Evolutionary conservation across 2,329 filamentous ascomycete species (phyloP).

Genomic region (Gliomastix tumulicola): DNA sequence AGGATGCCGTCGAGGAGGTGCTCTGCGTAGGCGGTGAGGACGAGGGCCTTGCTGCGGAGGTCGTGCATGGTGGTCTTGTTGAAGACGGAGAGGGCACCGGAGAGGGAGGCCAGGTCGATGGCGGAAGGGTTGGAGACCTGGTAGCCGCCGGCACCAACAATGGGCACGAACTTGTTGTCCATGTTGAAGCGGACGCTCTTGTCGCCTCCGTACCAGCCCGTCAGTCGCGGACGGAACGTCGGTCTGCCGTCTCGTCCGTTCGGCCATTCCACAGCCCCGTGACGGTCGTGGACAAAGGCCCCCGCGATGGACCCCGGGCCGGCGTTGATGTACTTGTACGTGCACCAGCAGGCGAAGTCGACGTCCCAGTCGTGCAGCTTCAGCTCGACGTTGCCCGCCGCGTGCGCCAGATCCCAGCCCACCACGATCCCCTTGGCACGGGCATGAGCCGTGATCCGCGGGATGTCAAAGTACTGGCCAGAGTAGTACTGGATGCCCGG

Average conservation of each 20-base stretch:
- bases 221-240: slow-evolving; percentile 57
- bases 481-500: slow-evolving; percentile 91
- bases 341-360: slow-evolving; percentile 90
- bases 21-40: slow-evolving; percentile 72
- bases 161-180: slow-evolving; percentile 73
- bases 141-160: slow-evolving; percentile 71
- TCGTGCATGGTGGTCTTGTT: slow-evolving; percentile 61
- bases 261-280: slow-evolving; percentile 47
- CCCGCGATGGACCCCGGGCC: slow-evolving; percentile 78
- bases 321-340: slow-evolving; percentile 89
- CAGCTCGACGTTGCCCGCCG: slow-evolving; percentile 75
- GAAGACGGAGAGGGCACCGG: slow-evolving; percentile 69
- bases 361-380: slow-evolving; percentile 81
- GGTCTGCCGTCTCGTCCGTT: slow-evolving; percentile 24
- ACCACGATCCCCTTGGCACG: slow-evolving; percentile 63
- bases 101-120: slow-evolving; percentile 69
- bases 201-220: slow-evolving; percentile 84
- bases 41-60: slow-evolving; percentile 63
- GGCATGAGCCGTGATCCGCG: slow-evolving; percentile 70
- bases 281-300: slow-evolving; percentile 70
- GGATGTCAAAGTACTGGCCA: slow-evolving; percentile 81
- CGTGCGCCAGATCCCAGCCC: slow-evolving; percentile 86
- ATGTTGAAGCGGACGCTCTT: slow-evolving; percentile 73
- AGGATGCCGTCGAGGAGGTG: slow-evolving; percentile 47
- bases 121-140: slow-evolving; percentile 80